phyloP scores from a whole-genome alignment of 352 stramenopile species.

The Globisporangium paddicum region DNA sequence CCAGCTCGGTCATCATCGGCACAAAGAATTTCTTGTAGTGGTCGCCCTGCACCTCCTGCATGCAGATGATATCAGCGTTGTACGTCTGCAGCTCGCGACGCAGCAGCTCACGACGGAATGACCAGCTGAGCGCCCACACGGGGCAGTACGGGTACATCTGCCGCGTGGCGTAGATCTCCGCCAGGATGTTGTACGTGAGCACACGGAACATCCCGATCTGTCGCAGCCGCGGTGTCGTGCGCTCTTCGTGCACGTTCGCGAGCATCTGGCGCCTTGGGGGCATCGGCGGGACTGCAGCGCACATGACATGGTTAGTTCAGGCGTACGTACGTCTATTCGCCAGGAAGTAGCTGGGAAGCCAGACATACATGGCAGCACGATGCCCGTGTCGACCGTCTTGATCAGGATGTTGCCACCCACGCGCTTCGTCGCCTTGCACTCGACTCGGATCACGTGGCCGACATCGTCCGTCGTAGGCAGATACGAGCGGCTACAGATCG shows the following conservation, averaged over 20 bases:
- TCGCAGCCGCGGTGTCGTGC: conserved; percentile 57
- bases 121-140: conserved; percentile 96
- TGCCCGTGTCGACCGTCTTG: conserved; percentile 80
- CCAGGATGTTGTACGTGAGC: conserved; percentile 90
- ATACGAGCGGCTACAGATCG: conserved; percentile 67
- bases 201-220: conserved; percentile 83
- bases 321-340: neutral
- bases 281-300: conserved; percentile 62
- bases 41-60: conserved; percentile 98
- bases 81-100: conserved; percentile 88
- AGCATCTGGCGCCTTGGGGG: conserved; percentile 79
- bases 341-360: too few species aligned
- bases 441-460: conserved; percentile 75
- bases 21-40: conserved; percentile 98
- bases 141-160: conserved; percentile 97
- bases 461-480: conserved; percentile 59
- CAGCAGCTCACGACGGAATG: conserved; percentile 92
- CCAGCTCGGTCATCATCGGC: conserved; percentile 91
- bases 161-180: conserved; percentile 88
- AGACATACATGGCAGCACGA: conserved; percentile 82
- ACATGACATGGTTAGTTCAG: conserved; percentile 1
- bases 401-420: conserved; percentile 45
- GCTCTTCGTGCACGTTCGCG: conserved; percentile 74
- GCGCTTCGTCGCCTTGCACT: conserved; percentile 65
- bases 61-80: conserved; percentile 96